These are phyloP conservation scores for Zygnema cylindricum DNA, from an alignment of 139 green algal genomes.

Conservation along the genomic window DNA sequence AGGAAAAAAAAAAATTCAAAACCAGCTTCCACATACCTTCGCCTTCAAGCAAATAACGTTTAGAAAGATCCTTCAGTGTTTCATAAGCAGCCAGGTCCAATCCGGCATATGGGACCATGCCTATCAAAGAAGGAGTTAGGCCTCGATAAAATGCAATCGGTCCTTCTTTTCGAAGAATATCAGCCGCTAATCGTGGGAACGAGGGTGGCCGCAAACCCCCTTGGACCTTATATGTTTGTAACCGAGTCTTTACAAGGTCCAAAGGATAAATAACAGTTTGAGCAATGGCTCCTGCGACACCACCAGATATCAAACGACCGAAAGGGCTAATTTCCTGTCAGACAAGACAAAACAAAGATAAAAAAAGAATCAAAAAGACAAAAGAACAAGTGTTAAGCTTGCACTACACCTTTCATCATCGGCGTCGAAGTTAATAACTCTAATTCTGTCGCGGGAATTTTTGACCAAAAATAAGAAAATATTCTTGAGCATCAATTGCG, in stretches of 20 bases:
- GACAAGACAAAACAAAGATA: too few relatives aligned
- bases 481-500: too few relatives aligned
- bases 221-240: conserved; percentile 39
- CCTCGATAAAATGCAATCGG: conserved; percentile 59
- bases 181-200: conserved; percentile 25
- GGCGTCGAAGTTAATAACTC: too few relatives aligned
- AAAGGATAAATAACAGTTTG: conserved; percentile 65
- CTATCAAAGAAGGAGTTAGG: conserved; percentile 71
- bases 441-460: too few relatives aligned
- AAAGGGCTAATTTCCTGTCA: conserved; percentile 10
- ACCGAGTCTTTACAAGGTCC: conserved; percentile 53
- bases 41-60: conserved; percentile 1
- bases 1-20: conserved; percentile 80
- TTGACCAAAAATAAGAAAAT: too few relatives aligned
- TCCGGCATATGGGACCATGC: conserved; percentile 96
- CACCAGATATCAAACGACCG: conserved; percentile 58
- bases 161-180: conserved; percentile 47
- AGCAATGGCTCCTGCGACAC: conserved; percentile 53
- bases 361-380: too few relatives aligned
- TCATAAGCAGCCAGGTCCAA: conserved; percentile 98
- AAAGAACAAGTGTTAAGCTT: too few relatives aligned
- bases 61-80: conserved; percentile 78
- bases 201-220: neutral
- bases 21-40: conserved; percentile 67
- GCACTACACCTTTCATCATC: too few relatives aligned